Percentiles rank a stretch among this genome's conserved stretches.
Evolutionary conservation across 176 grass and related monocot genomes (phyloP).

Genomic region (Triticum turgidum): DNA sequence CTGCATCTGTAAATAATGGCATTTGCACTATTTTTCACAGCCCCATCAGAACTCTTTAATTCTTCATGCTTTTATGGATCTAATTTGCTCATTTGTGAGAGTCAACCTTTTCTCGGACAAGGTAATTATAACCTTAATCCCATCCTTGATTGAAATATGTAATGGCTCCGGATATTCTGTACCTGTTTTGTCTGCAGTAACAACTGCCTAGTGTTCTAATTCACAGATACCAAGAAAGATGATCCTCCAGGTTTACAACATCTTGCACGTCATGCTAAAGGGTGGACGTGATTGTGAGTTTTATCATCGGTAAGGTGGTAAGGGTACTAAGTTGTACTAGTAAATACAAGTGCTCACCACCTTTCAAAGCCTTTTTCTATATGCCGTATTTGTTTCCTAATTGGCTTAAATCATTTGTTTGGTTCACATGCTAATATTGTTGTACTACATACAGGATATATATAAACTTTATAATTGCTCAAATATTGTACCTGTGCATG

Average conservation of each 20-base stretch:
- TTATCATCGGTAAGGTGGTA: conserved; percentile 92
- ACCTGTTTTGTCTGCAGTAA: not conserved
- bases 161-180: not conserved
- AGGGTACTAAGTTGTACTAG: conserved; percentile 11
- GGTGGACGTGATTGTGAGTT: conserved; percentile 96
- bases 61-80: conserved; percentile 99
- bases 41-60: conserved; percentile 98
- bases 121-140: conserved; percentile 52
- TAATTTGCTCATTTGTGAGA: conserved; percentile 90
- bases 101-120: conserved; percentile 97
- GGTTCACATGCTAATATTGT: not conserved
- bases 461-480: not conserved
- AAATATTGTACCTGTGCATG: not conserved
- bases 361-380: conserved; percentile 13
- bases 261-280: conserved; percentile 88
- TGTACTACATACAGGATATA: not conserved
- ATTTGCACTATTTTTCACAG: conserved; percentile 47
- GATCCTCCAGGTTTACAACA: conserved; percentile 95
- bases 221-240: conserved; percentile 98
- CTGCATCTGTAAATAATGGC: conserved; percentile 18
- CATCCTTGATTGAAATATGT: conserved; percentile 4
- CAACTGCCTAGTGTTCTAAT: conserved; percentile 9
- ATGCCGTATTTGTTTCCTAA: not conserved
- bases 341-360: conserved; percentile 4
- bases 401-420: conserved; percentile 6